Conservation (phyloP, 140 eudicot genomes). For the Anethum foeniculum region DNA sequence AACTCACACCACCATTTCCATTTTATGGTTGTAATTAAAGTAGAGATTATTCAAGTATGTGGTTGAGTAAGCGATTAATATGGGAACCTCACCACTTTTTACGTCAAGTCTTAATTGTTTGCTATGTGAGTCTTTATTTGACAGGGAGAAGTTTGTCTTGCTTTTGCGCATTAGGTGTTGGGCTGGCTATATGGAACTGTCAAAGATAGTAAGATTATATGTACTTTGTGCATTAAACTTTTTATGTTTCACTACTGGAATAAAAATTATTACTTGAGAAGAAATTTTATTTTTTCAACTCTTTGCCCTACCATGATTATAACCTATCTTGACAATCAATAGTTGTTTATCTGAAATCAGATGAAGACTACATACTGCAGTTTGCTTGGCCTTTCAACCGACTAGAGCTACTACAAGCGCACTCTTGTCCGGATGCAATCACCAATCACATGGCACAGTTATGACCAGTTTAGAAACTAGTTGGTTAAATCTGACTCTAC, state of each 20-base stretch:
- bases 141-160: conserved; percentile 98
- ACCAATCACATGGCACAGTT: conserved; percentile 67
- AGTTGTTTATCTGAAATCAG: conserved; percentile 28
- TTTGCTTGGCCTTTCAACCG: conserved; percentile 71
- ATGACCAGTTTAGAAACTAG: not conserved
- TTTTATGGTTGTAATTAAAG: not conserved
- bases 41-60: not conserved
- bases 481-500: not conserved
- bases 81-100: not conserved
- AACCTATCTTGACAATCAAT: not conserved
- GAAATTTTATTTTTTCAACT: not conserved
- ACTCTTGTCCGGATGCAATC: conserved; percentile 76
- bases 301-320: not conserved
- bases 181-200: conserved; percentile 99
- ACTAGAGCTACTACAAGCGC: conserved; percentile 90
- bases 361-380: conserved; percentile 88
- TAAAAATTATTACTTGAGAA: not conserved
- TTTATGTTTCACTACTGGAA: too few species aligned
- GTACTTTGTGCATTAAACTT: not conserved
- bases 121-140: not conserved
- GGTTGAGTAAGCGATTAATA: not conserved
- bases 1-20: not conserved
- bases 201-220: conserved; percentile 66
- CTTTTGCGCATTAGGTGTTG: conserved; percentile 60
- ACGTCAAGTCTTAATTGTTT: not conserved